Base-by-base conservation (phyloP, 257 asterid genomes). In the Misopates orontium region DNA sequence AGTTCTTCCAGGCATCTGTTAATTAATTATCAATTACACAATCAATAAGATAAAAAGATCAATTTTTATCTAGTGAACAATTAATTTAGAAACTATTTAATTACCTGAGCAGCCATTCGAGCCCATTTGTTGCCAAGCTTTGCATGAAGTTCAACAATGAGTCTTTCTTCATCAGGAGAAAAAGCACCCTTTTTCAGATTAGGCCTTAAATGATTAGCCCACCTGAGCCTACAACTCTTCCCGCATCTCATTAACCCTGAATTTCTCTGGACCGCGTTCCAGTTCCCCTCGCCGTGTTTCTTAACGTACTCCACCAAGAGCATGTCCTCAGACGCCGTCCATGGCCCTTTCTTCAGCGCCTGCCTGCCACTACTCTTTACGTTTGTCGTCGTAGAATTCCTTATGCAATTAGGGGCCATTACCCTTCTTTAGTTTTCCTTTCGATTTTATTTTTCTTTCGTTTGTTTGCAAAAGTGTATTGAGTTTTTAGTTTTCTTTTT, bases 321-420 rank as follows among this genome's bases (percentile, higher is more conserved):
- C 24, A 56, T 54, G 50, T 75, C 79, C 48, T 75, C 79, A 9
- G 75, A 52, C 7, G 75, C 12, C 10, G 75, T 75, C 79, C 79
- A 75, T 13, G 79, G 79, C 45, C 79, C 79, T 69, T 75, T 75
- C 75, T 75, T 75, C 48, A 75, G 60, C 42, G 42, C 8, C 1
- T 36, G 6, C 11, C 42, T 5, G 42, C 42, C 36, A 28, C 36
- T 28, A 2, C 7, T 36, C 1, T 36, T 36, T 1, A 5, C 42
- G 1, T 1, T 5, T 1, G 42, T 36, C 42, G 42, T 1, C 6
- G 42, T 3, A 9, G 42, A 36, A 36, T 32, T 71, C 23, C 69
- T 70, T 60, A 68, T 64, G 57, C 69, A 79, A 50, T 79, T 78
- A 13, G 84, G 75, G 56, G 81, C 89, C 96, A 88, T 88, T 67